Percentiles rank a stretch among this genome's conserved stretches.
Evolutionary conservation across 768 basidiomycete genomes (phyloP).

Genomic region (Bullera alba): DNA sequence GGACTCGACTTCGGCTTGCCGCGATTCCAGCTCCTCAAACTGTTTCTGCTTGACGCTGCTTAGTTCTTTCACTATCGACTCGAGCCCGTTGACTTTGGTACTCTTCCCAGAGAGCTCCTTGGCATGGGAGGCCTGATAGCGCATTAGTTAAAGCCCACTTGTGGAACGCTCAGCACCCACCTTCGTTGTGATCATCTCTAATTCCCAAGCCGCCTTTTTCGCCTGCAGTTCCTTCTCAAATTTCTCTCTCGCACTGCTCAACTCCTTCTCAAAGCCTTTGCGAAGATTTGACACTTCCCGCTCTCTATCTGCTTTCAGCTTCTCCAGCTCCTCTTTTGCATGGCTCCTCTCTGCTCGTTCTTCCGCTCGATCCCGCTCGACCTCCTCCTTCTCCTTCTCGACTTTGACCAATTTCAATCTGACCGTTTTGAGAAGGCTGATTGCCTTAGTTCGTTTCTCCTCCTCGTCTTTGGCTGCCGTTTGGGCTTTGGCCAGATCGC

Average conservation of each 20-base stretch:
- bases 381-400: slow-evolving; percentile 86
- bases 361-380: slow-evolving; percentile 60
- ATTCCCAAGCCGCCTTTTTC: slow-evolving; percentile 65
- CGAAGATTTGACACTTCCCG: slow-evolving; percentile 50
- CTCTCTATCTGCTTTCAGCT: slow-evolving; percentile 55
- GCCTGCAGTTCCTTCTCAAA: slow-evolving; percentile 67
- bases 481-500: slow-evolving; percentile 60
- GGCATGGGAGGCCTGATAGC: slow-evolving; percentile 58
- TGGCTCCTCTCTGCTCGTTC: slow-evolving; percentile 49
- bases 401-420: slow-evolving; percentile 92
- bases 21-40: slow-evolving; percentile 78
- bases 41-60: slow-evolving; percentile 67
- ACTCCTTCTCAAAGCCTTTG: slow-evolving; percentile 60
- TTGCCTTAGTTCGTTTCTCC: slow-evolving; percentile 91
- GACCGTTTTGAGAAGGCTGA: slow-evolving; percentile 88
- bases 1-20: slow-evolving; percentile 85
- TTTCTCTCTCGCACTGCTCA: slow-evolving; percentile 56
- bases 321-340: slow-evolving; percentile 61
- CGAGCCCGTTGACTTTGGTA: slow-evolving; percentile 62
- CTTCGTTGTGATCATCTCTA: slow-evolving; percentile 68
- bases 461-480: slow-evolving; percentile 80
- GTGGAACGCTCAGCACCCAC: slow-evolving; percentile 47
- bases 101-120: slow-evolving; percentile 61
- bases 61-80: slow-evolving; percentile 62
- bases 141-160: background rate